Conservation (phyloP, 139 green algal species). For the Medakamo hakoo region DNA sequence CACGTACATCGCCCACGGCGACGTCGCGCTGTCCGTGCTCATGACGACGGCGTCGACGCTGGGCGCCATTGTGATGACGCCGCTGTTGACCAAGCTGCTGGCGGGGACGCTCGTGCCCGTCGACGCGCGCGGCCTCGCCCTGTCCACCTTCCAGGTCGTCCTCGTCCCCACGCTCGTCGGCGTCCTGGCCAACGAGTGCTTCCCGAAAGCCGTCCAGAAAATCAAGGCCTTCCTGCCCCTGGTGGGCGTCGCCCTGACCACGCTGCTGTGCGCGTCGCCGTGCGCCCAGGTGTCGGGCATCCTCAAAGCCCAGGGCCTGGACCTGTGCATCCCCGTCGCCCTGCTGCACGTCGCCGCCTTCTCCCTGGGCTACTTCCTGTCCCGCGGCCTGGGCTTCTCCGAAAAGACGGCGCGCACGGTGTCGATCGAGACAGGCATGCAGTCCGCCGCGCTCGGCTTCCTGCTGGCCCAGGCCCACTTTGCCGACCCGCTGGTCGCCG, state of each 20-base stretch:
- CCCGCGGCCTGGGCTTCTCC: slow-evolving; percentile 30
- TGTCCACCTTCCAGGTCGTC: slow-evolving; percentile 52
- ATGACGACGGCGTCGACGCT: slow-evolving; percentile 70
- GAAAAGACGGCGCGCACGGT: slow-evolving; percentile 39
- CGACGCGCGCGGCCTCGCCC: slow-evolving; percentile 33
- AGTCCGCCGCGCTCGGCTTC: slow-evolving; percentile 55
- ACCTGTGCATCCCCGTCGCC: slow-evolving; percentile 21
- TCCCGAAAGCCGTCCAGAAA: slow-evolving; percentile 30
- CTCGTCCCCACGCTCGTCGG: slow-evolving; percentile 53
- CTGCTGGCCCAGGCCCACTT: slow-evolving; percentile 56
- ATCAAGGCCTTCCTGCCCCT: slow-evolving; percentile 39
- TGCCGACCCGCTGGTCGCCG: slow-evolving; percentile 43
- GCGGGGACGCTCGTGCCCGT: slow-evolving; percentile 60
- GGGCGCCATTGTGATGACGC: slow-evolving; percentile 68
- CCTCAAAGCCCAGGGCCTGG: slow-evolving; percentile 27
- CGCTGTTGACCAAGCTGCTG: slow-evolving; percentile 49
- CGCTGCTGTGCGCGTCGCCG: slow-evolving; percentile 45
- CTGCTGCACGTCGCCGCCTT: slow-evolving; percentile 48
- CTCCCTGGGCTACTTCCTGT: slow-evolving; percentile 46
- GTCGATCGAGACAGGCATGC: slow-evolving; percentile 59
- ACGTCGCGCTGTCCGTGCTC: slow-evolving; percentile 70
- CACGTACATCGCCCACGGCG: slow-evolving; percentile 64
- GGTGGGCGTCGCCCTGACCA: slow-evolving; percentile 43
- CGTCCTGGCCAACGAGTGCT: slow-evolving; percentile 38
- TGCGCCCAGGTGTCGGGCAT: slow-evolving; percentile 30